Evolutionary conservation across 2,329 filamentous ascomycete genomes (phyloP), one percentile per base, ranked within the genome.

Genomic region (Beauveria rudraprayagi): DNA sequence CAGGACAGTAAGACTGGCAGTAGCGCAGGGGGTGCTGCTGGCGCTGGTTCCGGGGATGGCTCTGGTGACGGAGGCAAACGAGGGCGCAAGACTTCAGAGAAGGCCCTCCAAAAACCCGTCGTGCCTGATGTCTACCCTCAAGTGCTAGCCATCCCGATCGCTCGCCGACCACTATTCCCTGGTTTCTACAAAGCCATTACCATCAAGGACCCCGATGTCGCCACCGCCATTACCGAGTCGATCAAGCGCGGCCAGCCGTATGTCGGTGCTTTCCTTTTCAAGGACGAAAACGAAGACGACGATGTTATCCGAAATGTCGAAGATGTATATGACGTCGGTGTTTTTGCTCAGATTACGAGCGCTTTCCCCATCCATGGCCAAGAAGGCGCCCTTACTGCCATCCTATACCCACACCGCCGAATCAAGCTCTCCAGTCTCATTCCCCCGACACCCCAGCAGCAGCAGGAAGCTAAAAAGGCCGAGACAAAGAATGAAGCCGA

Each of bases 171-270:
- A 11, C 79, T 99, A 14, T 99, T 97, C 75, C 94, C 94, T 1
- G 94, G 94, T 1, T 99, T 97, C 76, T 99, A 99, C 79, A 99
- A 99, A 76, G 93, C 94, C 10, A 94, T 99, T 67, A 99, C 93
- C 3, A 96, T 99, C 67, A 88, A 91, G 71, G 92, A 99, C 70
- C 90, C 90, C 19, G 90, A 94, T 67, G 94, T 99, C 41, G 89
- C 92, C 16, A 86, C 87, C 44, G 94, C 94, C 24, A 96, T 99
- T 66, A 89, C 92, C 62, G 95, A 99, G 71, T 94, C 96, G 82
- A 91, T 97, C 72, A 96, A 96, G 80, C 84, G 93, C 57, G 94
- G 94, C 0, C 95, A 99, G 74, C 95, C 93, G 26, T 99, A 99
- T 69, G 91, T 99, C 46, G 94, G 94, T 64, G 93, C 92, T 3